Evolutionary conservation across 176 grass and related monocot species (phyloP), one percentile per base, ranked within the genome.

Genomic region (Aegilops tauschii): DNA sequence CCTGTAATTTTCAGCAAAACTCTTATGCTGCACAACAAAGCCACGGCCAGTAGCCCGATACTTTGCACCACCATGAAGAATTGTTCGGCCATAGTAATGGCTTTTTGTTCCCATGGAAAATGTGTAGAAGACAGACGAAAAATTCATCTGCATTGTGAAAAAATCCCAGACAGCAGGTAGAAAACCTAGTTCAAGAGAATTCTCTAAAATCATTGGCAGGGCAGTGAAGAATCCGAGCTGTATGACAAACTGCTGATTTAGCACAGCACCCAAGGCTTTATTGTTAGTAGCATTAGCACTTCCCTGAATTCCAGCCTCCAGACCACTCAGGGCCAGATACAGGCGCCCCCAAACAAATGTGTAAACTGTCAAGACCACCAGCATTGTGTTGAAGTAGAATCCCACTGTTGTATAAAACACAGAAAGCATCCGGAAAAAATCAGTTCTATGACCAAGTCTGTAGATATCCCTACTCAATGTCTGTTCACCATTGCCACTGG

Each of bases 351-450:
- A 98, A 66, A 95, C 90, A 88, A 96, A 96, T 61, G 93, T 88
- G 74, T 98, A 98, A 58, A 98, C 93, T 45, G 96, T 98, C 87
- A 98, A 66, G 76, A 98, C 96, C 44, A 98, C 92, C 84, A 98
- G 69, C 96, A 96, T 98, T 70, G 96, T 98, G 82, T 98, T 98
- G 79, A 96, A 98, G 75, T 98, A 98, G 88, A 98, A 98, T 67
- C 96, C 96, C 40, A 98, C 79, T 64, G 96, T 98, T 49, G 96
- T 98, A 87, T 96, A 98, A 78, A 96, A 98, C 28, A 98, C 93
- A 69, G 93, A 96, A 61, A 98, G 90, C 92, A 94, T 98, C 58
- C 92, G 73, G 25, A 98, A 98, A 80, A 98, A 98, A 84, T 98
- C 96, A 69, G 95, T 78, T 86, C 93, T 95, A 86, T 98, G 96